Conservation (phyloP, 2,329 filamentous ascomycete species). For the Hymenoscyphus linearis region DNA sequence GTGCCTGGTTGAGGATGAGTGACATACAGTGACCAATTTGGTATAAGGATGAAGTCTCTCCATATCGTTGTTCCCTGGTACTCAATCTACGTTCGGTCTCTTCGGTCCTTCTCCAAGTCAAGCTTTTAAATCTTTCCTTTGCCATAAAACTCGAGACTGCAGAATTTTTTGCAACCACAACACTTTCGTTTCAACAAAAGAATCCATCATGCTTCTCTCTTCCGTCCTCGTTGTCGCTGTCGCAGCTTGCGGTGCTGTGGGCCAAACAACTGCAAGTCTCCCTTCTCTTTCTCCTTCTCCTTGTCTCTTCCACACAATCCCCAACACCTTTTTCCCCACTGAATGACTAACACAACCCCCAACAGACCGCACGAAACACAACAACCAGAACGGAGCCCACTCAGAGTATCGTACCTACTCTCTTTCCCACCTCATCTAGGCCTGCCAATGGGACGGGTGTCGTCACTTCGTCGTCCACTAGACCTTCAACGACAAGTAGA, state of each 20-base stretch:
- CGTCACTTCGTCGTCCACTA: background rate
- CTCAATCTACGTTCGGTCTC: background rate
- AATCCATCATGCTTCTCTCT: conserved; percentile 16
- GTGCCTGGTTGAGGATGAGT: background rate
- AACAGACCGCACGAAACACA: background rate
- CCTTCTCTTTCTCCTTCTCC: background rate
- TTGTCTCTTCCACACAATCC: background rate
- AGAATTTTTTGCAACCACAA: background rate
- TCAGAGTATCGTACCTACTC: background rate
- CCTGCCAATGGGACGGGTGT: background rate
- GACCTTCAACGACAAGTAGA: background rate
- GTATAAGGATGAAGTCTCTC: background rate
- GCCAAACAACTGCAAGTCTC: conserved; percentile 12
- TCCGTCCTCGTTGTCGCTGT: conserved; percentile 12
- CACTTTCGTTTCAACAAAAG: background rate
- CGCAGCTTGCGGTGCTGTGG: conserved; percentile 11
- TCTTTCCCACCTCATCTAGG: background rate
- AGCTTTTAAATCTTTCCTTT: background rate
- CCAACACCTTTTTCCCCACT: background rate
- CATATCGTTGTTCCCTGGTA: background rate
- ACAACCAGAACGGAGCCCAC: background rate
- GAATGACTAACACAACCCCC: background rate
- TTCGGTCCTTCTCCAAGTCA: background rate
- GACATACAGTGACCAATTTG: background rate
- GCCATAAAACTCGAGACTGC: background rate